Evolutionary conservation across 106 monocot genomes (phyloP).

Genomic region (Dendrobium huoshanense): DNA sequence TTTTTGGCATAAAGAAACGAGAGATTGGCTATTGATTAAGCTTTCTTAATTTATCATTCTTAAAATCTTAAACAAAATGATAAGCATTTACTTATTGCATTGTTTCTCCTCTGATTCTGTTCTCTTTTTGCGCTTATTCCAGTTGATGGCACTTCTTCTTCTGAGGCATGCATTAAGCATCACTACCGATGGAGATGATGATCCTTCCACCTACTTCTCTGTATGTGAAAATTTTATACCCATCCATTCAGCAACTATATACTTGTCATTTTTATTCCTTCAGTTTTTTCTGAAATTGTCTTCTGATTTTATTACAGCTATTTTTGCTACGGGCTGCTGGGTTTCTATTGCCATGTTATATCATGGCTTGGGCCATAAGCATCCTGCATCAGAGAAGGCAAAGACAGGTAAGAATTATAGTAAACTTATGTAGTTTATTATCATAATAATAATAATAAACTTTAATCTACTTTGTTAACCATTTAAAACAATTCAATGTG

Average conservation of each 20-base stretch:
- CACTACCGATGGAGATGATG: conserved; percentile 60
- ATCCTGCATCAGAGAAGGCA: conserved; percentile 63
- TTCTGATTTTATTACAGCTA: conserved; percentile 30
- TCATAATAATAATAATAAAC: too few species aligned
- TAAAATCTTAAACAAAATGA: neutral
- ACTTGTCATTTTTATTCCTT: neutral
- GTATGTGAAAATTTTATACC: conserved; percentile 24
- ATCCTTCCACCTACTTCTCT: conserved; percentile 65
- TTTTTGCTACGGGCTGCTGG: conserved; percentile 76
- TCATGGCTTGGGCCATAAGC: conserved; percentile 82
- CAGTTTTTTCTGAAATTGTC: neutral
- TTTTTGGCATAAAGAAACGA: too few species aligned
- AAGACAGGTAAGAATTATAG: conserved; percentile 35
- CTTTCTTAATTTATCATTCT: neutral
- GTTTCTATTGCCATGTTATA: conserved; percentile 75
- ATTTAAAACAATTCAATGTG: too few species aligned
- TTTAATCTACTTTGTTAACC: too few species aligned
- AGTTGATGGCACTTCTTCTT: conserved; percentile 80
- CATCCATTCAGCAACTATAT: neutral
- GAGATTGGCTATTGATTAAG: neutral
- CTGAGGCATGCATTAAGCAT: conserved; percentile 82
- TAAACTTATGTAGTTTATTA: too few species aligned
- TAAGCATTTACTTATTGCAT: too few species aligned
- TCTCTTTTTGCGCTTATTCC: neutral
- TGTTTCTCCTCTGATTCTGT: neutral